Conservation (phyloP, 2,329 filamentous ascomycete genomes). For the Arthrinium puccinioides region DNA sequence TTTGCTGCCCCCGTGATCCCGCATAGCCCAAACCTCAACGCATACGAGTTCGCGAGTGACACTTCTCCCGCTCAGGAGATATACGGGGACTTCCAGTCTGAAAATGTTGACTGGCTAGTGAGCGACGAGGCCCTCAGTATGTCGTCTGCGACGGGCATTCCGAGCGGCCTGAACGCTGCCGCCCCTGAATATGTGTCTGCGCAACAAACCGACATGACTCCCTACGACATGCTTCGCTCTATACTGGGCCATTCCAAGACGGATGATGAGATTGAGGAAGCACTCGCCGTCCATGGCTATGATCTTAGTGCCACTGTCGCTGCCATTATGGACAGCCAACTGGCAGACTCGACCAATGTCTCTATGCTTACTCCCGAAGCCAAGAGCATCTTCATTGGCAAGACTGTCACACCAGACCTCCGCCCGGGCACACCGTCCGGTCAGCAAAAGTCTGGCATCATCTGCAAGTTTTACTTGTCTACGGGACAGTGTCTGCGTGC, state of each 20-base stretch:
- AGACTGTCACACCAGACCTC: slow-evolving; percentile 72
- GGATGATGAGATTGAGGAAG: slow-evolving; percentile 91
- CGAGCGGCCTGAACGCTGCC: slow-evolving; percentile 68
- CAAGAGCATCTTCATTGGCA: slow-evolving; percentile 75
- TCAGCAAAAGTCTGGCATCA: slow-evolving; percentile 74
- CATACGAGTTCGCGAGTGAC: slow-evolving; percentile 88
- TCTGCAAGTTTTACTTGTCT: slow-evolving; percentile 96
- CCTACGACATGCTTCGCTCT: slow-evolving; percentile 94
- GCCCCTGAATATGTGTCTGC: slow-evolving; percentile 69
- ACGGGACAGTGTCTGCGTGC: slow-evolving; percentile 92
- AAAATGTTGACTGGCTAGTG: slow-evolving; percentile 96
- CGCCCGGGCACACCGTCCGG: slow-evolving; percentile 71
- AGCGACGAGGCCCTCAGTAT: slow-evolving; percentile 79
- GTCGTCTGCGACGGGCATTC: slow-evolving; percentile 62
- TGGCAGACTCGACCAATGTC: slow-evolving; percentile 37
- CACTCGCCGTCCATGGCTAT: slow-evolving; percentile 81
- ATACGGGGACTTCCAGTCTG: slow-evolving; percentile 84
- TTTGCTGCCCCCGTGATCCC: slow-evolving; percentile 87
- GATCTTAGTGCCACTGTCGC: slow-evolving; percentile 89
- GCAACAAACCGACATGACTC: slow-evolving; percentile 84
- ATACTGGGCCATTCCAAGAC: slow-evolving; percentile 83
- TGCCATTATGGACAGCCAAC: slow-evolving; percentile 73
- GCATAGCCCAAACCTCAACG: slow-evolving; percentile 87
- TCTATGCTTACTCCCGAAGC: slow-evolving; percentile 42
- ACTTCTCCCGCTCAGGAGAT: slow-evolving; percentile 74